Conservation (phyloP, 2,329 filamentous ascomycete genomes). For the Claviceps spartinae region DNA sequence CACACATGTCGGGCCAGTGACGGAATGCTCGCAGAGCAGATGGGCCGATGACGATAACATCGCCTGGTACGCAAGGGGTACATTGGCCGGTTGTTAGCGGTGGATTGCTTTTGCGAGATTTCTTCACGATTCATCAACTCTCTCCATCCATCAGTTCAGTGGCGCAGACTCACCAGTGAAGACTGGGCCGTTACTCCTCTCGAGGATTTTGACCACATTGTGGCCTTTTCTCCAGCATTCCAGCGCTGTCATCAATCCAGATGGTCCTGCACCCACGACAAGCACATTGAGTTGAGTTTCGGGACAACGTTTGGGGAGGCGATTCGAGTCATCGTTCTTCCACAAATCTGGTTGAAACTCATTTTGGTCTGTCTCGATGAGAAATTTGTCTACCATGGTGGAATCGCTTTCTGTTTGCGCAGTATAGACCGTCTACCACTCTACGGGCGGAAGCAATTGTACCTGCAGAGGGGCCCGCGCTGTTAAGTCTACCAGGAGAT, state of each 20-base stretch:
- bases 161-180: neutral
- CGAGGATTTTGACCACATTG: slow-evolving; percentile 8
- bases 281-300: slow-evolving; percentile 6
- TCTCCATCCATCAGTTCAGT: neutral
- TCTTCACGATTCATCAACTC: too few species aligned
- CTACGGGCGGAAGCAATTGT: neutral
- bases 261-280: slow-evolving; percentile 8
- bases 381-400: neutral
- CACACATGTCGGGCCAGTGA: slow-evolving; percentile 6
- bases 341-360: neutral
- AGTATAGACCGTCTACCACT: too few species aligned
- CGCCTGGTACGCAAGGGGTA: neutral
- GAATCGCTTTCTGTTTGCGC: neutral
- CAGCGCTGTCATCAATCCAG: slow-evolving; percentile 6
- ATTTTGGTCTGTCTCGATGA: neutral
- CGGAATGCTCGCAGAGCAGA: slow-evolving; percentile 2
- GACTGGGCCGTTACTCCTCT: slow-evolving; percentile 2
- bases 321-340: neutral
- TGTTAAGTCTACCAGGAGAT: too few species aligned
- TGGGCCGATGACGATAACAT: slow-evolving; percentile 4
- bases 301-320: neutral
- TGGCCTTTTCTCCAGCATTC: slow-evolving; percentile 10
- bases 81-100: neutral
- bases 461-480: neutral
- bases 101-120: too few species aligned